Evolutionary conservation across 1,284 basidiomycete genomes (phyloP), one percentile per base, ranked within the genome.

Genomic region (Ganoderma meredithae): DNA sequence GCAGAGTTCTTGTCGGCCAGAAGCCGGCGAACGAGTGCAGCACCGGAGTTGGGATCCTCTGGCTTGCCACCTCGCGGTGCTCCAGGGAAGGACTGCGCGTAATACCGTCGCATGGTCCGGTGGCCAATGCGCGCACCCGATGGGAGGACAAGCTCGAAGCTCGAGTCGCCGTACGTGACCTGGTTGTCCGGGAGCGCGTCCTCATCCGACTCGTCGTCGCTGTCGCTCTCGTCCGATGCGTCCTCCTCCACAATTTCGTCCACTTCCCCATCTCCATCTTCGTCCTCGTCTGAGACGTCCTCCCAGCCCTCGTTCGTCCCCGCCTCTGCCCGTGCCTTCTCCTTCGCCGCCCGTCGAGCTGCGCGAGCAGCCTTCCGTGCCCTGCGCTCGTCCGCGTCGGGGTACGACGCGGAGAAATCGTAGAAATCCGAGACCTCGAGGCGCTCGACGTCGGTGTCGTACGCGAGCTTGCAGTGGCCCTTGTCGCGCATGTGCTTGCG

Each of bases 401-500:
- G 91, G 76, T 97, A 97, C 22, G 92, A 95, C 1, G 86, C 82
- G 0, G 90, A 87, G 79, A 97, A 99, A 80, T 98, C 95, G 81
- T 99, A 99, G 78, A 88, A 99, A 75, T 99, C 97, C 0, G 96
- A 94, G 7, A 98, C 75, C 76, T 98, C 96, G 59, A 97, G 86
- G 60, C 90, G 87, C 75, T 99, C 95, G 55, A 85, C 80, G 73
- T 94, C 90, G 1, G 86, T 83, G 65, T 96, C 94, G 79, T 98
- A 99, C 0, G 95, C 94, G 69, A 99, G 89, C 81, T 98, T 98
- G 87, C 97, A 98, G 76, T 99, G 98, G 53, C 87, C 87, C 81
- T 98, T 98, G 83, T 97, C 96, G 63, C 90, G 73, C 97, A 98
- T 98, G 77, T 98, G 96, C 76, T 94, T 95, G 72, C 96, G 84